A percentile compares a stretch with the other conserved stretches of the same genome.
Evolutionary conservation across 2,329 filamentous ascomycete genomes (phyloP).

Genomic region (Ascocoryne sarcoides): DNA sequence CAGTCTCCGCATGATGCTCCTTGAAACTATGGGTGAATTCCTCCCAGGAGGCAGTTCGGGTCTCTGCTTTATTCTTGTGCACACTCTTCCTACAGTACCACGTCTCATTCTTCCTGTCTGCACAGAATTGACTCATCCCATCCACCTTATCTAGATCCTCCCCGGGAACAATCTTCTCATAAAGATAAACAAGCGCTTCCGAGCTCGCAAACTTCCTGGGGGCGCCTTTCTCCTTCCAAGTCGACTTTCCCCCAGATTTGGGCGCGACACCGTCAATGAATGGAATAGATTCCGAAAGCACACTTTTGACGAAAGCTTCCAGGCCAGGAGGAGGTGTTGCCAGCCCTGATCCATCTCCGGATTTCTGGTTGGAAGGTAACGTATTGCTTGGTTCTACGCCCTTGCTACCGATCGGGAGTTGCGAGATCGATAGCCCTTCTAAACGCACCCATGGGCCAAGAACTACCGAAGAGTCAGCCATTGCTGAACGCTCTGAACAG

Average conservation of each 20-base stretch:
- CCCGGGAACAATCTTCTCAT: conserved; percentile 40
- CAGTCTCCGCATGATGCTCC: conserved; percentile 46
- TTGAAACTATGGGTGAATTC: conserved; percentile 56
- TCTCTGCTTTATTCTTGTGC: conserved; percentile 43
- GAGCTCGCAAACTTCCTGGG: conserved; percentile 42
- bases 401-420: conserved; percentile 36
- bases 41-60: conserved; percentile 50
- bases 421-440: conserved; percentile 40
- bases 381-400: conserved; percentile 15
- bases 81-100: conserved; percentile 55
- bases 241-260: conserved; percentile 24
- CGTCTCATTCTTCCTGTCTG: conserved; percentile 37
- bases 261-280: conserved; percentile 50
- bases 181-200: conserved; percentile 43
- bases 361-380: conserved; percentile 8
- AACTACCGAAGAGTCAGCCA: background rate
- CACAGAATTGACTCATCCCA: conserved; percentile 17
- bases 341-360: conserved; percentile 5
- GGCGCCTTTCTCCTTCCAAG: conserved; percentile 43
- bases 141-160: conserved; percentile 35
- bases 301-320: conserved; percentile 39
- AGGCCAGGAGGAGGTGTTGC: conserved; percentile 27
- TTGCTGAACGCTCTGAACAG: too few species aligned
- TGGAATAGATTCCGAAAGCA: conserved; percentile 49
- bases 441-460: conserved; percentile 45